Conservation (phyloP, 805 yeast species). For the Suhomyces canberraensis region DNA sequence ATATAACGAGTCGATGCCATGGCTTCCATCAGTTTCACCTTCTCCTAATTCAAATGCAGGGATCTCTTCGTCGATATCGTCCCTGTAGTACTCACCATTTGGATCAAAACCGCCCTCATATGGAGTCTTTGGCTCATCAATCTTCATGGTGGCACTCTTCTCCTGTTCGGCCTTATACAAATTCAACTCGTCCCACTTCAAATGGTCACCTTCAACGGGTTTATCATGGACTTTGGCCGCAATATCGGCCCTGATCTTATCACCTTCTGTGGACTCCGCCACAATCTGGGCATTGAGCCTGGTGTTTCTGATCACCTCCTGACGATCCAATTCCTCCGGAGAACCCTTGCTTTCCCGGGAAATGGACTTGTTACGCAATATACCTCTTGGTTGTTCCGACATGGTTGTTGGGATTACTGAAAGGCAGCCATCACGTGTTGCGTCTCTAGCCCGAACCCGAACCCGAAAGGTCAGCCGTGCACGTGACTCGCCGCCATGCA, state of each 20-base stretch:
- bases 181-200: constrained; percentile 86
- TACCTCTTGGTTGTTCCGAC: constrained; percentile 36
- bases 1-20: constrained; percentile 28
- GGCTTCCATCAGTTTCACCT: constrained; percentile 42
- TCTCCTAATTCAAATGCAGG: constrained; percentile 58
- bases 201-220: constrained; percentile 30
- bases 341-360: constrained; percentile 17
- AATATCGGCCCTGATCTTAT: constrained; percentile 43
- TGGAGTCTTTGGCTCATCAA: constrained; percentile 95
- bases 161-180: constrained; percentile 70
- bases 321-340: constrained; percentile 45
- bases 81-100: constrained; percentile 71
- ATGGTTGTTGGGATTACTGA: neutral
- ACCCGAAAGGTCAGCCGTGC: too few relatives aligned
- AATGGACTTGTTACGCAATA: constrained; percentile 48
- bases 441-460: neutral
- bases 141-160: constrained; percentile 69
- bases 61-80: constrained; percentile 37
- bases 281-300: constrained; percentile 61
- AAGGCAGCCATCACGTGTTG: neutral
- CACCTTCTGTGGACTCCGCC: constrained; percentile 38
- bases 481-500: neutral
- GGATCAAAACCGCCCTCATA: constrained; percentile 88
- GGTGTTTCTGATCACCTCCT: constrained; percentile 78
- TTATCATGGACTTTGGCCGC: constrained; percentile 20